phyloP scores from a whole-genome alignment of 495 filamentous ascomycete species.

The Daldinia concentrica region DNA sequence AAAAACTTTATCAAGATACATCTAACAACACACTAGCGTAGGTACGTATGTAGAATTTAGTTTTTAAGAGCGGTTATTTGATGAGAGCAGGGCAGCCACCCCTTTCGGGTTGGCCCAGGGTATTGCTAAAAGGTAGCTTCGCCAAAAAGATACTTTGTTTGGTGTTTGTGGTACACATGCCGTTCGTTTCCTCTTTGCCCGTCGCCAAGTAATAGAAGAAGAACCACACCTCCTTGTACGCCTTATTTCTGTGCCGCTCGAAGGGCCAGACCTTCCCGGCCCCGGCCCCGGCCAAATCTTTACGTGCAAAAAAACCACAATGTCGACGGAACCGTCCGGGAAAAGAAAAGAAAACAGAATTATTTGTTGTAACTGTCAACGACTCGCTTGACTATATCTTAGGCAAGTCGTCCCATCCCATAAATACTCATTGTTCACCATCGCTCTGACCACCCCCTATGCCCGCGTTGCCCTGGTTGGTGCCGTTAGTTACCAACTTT shows the following conservation, averaged over 20 bases:
- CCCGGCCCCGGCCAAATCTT: slow-evolving; percentile 11
- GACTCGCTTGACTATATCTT: not conserved
- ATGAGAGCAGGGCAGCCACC: not conserved
- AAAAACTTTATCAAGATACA: not conserved
- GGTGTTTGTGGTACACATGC: slow-evolving; percentile 43
- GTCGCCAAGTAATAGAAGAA: slow-evolving; percentile 4
- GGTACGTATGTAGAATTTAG: not conserved
- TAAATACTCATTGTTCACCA: slow-evolving; percentile 47
- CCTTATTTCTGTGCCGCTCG: slow-evolving; percentile 2
- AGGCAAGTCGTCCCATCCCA: not conserved
- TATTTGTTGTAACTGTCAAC: slow-evolving; percentile 3
- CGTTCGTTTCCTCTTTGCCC: slow-evolving; percentile 27
- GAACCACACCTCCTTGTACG: slow-evolving; percentile 7
- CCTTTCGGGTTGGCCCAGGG: not conserved
- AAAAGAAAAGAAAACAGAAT: slow-evolving; percentile 8
- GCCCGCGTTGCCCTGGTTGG: slow-evolving; percentile 54
- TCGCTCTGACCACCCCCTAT: slow-evolving; percentile 55
- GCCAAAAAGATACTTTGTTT: slow-evolving; percentile 2
- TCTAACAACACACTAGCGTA: not conserved
- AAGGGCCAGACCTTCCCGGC: not conserved
- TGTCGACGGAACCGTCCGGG: slow-evolving; percentile 1
- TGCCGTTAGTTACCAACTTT: slow-evolving; percentile 66
- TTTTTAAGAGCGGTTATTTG: not conserved
- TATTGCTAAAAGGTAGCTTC: not conserved
- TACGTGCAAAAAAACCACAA: slow-evolving; percentile 23